phyloP scores from a whole-genome alignment of 78 protist species.

The Chrysochromulina tobinii region DNA sequence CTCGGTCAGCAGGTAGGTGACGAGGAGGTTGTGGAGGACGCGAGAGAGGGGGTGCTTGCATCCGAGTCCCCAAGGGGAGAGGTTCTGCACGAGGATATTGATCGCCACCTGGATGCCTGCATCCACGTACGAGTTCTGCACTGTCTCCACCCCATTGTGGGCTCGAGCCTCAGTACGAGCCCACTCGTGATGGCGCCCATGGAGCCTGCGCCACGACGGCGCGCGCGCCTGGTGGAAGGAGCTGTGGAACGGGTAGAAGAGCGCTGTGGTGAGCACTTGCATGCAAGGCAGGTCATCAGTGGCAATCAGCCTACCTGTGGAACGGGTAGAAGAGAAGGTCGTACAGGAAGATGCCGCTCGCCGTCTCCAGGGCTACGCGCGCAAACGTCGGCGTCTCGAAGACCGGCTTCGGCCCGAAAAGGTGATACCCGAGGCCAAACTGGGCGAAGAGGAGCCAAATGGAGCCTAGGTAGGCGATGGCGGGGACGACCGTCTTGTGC shows the following conservation, averaged over 20 bases:
- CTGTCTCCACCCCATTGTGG: neutral
- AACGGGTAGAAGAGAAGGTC: slow-evolving; percentile 15
- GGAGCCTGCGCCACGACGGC: neutral
- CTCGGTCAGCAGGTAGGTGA: neutral
- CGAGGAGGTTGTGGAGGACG: neutral
- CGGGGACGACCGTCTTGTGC: neutral
- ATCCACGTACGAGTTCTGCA: slow-evolving; percentile 8
- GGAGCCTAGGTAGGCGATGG: neutral
- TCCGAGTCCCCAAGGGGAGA: neutral
- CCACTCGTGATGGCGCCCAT: neutral
- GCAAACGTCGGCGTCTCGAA: neutral
- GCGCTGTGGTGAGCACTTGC: no score
- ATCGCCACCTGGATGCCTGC: neutral
- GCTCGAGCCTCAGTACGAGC: neutral
- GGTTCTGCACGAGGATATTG: neutral
- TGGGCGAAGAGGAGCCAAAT: neutral
- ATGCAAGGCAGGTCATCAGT: no score
- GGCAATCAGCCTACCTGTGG: neutral
- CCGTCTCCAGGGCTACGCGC: neutral
- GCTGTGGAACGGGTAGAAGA: neutral
- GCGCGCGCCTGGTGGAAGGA: neutral
- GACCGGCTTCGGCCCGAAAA: neutral
- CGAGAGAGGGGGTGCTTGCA: slow-evolving; percentile 19
- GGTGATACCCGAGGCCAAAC: neutral
- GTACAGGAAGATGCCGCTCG: neutral